These are phyloP conservation scores for Beta lomatogona DNA, from an alignment of 179 eudicot species.

Conservation along the genomic window DNA sequence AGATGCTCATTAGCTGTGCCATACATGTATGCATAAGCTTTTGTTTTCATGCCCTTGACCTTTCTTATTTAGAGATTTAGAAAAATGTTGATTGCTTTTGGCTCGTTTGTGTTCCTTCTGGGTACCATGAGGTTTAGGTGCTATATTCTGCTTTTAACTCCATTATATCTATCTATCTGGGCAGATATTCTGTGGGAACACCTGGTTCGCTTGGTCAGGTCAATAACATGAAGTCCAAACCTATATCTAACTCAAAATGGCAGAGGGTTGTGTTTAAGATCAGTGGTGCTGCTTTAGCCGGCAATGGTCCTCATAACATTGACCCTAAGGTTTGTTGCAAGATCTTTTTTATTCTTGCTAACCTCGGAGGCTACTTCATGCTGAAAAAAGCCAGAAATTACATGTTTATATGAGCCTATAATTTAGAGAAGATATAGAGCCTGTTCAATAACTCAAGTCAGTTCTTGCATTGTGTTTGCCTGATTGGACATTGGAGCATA, in stretches of 20 bases:
- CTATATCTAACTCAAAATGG: constrained; percentile 68
- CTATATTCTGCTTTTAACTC: constrained; percentile 12
- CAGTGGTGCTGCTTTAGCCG: constrained; percentile 90
- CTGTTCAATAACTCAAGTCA: neutral
- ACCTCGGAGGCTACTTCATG: neutral
- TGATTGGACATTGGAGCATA: neutral
- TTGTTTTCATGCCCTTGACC: constrained; percentile 1
- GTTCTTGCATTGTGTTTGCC: neutral
- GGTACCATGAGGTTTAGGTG: constrained; percentile 4
- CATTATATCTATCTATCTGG: constrained; percentile 23
- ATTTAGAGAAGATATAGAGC: constrained; percentile 7
- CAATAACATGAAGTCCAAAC: constrained; percentile 60
- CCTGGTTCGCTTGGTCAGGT: constrained; percentile 56
- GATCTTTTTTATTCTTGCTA: constrained; percentile 14
- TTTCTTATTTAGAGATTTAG: neutral
- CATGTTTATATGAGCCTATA: neutral
- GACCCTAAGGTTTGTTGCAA: constrained; percentile 79
- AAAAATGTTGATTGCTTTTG: neutral
- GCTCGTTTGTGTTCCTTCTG: neutral
- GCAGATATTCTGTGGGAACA: constrained; percentile 61
- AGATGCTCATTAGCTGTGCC: neutral
- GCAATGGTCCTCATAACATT: constrained; percentile 68
- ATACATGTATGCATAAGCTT: neutral
- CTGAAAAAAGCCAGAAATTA: neutral
- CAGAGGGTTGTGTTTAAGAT: constrained; percentile 94